Conservation (phyloP, 2,329 filamentous ascomycete genomes). For the Curvularia eragrostidis region DNA sequence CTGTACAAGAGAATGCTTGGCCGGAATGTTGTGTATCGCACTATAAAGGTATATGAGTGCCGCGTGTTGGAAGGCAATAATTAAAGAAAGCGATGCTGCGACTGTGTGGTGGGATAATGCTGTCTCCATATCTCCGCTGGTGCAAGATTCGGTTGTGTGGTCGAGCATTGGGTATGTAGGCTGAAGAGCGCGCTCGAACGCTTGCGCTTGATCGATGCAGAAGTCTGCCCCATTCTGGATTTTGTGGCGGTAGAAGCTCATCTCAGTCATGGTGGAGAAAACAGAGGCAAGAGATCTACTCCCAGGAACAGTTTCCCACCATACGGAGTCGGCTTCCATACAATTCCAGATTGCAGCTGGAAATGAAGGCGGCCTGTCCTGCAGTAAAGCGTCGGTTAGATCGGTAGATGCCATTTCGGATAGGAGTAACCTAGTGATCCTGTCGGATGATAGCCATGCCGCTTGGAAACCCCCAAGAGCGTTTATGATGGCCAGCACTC, state of each 20-base stretch:
- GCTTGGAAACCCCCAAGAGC: constrained; percentile 65
- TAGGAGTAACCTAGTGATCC: constrained; percentile 19
- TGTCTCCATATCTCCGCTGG: not conserved
- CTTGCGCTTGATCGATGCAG: constrained; percentile 7
- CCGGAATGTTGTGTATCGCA: constrained; percentile 19
- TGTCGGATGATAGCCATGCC: constrained; percentile 12
- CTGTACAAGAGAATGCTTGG: constrained; percentile 18
- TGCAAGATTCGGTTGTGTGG: not conserved
- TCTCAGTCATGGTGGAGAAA: constrained; percentile 9
- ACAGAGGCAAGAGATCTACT: constrained; percentile 13
- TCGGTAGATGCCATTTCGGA: constrained; percentile 26
- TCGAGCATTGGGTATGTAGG: constrained; percentile 8
- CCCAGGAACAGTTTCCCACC: constrained; percentile 16
- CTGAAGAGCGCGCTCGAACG: constrained; percentile 12
- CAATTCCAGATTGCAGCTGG: constrained; percentile 16
- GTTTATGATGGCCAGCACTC: constrained; percentile 76
- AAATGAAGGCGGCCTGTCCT: constrained; percentile 18
- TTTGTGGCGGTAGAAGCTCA: constrained; percentile 15
- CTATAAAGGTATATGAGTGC: constrained; percentile 26
- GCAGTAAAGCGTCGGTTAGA: constrained; percentile 22
- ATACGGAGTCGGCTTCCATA: constrained; percentile 19
- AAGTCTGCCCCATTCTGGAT: constrained; percentile 1
- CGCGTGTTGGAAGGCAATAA: constrained; percentile 23
- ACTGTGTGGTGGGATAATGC: not conserved
- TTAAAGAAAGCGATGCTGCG: constrained; percentile 10